Evolutionary conservation across 495 filamentous ascomycete genomes (phyloP).

Genomic region (Hyaloscypha variabilis): DNA sequence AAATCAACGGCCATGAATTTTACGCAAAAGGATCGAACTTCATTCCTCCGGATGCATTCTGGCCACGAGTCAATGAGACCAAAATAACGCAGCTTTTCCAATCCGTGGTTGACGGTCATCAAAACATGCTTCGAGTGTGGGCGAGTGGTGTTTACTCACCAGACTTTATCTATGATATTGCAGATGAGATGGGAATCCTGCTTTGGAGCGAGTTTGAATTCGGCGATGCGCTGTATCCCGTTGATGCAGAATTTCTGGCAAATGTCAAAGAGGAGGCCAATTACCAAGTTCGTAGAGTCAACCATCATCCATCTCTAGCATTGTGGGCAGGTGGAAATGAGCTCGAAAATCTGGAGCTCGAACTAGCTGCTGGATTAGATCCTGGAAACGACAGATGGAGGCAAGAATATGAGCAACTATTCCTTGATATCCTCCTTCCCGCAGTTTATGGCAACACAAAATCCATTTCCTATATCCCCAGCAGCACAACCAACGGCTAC

Average conservation of each 20-base stretch:
- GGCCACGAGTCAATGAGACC: constrained; percentile 54
- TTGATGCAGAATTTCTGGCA: constrained; percentile 61
- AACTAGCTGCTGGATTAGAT: constrained; percentile 43
- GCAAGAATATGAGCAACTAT: constrained; percentile 63
- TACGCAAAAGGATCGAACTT: constrained; percentile 78
- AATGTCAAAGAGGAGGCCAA: constrained; percentile 66
- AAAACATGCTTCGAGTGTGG: no score
- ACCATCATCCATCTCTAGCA: constrained; percentile 78
- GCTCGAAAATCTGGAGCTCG: constrained; percentile 74
- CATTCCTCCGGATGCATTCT: constrained; percentile 74
- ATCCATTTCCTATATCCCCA: constrained; percentile 69
- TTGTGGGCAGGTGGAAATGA: constrained; percentile 86
- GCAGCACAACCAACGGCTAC: constrained; percentile 69
- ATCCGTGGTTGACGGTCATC: constrained; percentile 67
- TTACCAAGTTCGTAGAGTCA: constrained; percentile 67
- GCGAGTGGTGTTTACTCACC: constrained; percentile 79
- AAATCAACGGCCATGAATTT: constrained; percentile 70
- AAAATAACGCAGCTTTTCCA: constrained; percentile 68
- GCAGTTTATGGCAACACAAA: constrained; percentile 65
- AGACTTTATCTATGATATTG: constrained; percentile 71
- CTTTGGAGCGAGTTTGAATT: constrained; percentile 89
- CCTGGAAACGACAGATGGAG: constrained; percentile 62
- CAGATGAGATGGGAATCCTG: constrained; percentile 73
- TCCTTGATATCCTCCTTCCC: constrained; percentile 60
- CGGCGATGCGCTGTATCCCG: constrained; percentile 79